Evolutionary conservation across 768 basidiomycete species (phyloP), one percentile per base, ranked within the genome.

Genomic region (Suillus americanus): DNA sequence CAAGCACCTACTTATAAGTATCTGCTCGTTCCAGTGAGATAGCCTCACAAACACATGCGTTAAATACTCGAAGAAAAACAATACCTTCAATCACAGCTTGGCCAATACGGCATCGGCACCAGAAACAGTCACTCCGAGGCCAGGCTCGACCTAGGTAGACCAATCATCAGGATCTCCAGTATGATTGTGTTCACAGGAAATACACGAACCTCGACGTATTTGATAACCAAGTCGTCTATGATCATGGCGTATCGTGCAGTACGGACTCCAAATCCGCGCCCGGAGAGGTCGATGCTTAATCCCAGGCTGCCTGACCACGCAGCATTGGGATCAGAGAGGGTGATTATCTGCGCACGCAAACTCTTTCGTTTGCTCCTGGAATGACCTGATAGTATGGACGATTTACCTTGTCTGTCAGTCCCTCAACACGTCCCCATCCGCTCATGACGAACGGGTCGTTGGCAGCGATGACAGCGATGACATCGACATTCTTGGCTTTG

Each of bases 191-290:
- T 41, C 12, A 25, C 10, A 25, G 23, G 6, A 28, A 41, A 57
- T 57, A 48, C 35, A 77, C 83, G 60, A 67, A 86, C 89, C 71
- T 76, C 83, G 62, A 92, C 69, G 69, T 89, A 88, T 66, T 84
- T 85, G 69, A 94, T 85, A 66, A 87, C 84, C 61, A 91, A 82
- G 71, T 91, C 82, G 54, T 94, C 89, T 69, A 91, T 69, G 69
- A 91, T 77, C 63, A 91, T 67, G 35, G 86, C 89, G 66, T 86
- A 91, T 56, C 89, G 85, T 30, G 75, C 75, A 40, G 88, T 88
- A 60, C 89, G 87, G 50, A 79, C 69, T 25, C 89, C 89, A 45
- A 40, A 70, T 7, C 86, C 87, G 3, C 73, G 38, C 25, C 64
- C 76, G 28, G 80, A 75, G 28, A 88, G 76, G 72, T 92, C 85